Base-by-base conservation (phyloP, 306 rosid species). In the Spatholobus suberectus region DNA sequence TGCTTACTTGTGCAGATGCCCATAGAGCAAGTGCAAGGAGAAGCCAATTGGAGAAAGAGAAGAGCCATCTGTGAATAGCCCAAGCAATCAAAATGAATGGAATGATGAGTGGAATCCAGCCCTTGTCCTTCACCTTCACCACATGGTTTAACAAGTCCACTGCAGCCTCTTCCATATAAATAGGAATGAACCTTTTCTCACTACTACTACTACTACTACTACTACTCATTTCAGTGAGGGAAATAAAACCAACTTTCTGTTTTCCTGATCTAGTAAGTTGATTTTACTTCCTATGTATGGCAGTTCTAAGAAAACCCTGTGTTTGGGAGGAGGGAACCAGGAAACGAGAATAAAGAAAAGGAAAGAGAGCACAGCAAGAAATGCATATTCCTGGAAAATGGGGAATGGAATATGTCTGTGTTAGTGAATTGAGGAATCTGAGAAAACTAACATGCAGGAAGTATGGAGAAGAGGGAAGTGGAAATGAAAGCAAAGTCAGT, bases 1-100 rank as follows among this genome's bases (percentile, higher is more conserved):
- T 15, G 20, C 17, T 37, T 41, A 91, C 99, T 92, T 93, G 98
- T 7, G 80, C 13, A 40, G 92, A 86, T 18, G 92, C 92, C 92
- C 94, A 93, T 0, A 93, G 83, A 40, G 90, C 93, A 76, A 85
- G 85, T 6, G 82, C 90, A 11, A 96, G 81, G 9, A 90, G 93
- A 80, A 96, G 85, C 92, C 92, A 96, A 82, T 86, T 90, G 81
- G 98, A 83, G 84, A 96, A 79, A 68, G 96, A 83, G 78, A 90
- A 88, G 49, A 96, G n/a, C 92, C 99, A 96, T 84, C 78, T 91
- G 80, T 95, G 97, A 86, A 95, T 43, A 66, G 68, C 85, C 91
- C 92, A 96, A 89, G 81, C 93, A 78, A 85, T 47, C 47, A 91
- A 82, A 78, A 96, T 23, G 82, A 93, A 70, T 85, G 97, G 88